Evolutionary conservation across 2,329 filamentous ascomycete genomes (phyloP), one percentile per base, ranked within the genome.

Genomic region (Aphanoascus verrucosus): DNA sequence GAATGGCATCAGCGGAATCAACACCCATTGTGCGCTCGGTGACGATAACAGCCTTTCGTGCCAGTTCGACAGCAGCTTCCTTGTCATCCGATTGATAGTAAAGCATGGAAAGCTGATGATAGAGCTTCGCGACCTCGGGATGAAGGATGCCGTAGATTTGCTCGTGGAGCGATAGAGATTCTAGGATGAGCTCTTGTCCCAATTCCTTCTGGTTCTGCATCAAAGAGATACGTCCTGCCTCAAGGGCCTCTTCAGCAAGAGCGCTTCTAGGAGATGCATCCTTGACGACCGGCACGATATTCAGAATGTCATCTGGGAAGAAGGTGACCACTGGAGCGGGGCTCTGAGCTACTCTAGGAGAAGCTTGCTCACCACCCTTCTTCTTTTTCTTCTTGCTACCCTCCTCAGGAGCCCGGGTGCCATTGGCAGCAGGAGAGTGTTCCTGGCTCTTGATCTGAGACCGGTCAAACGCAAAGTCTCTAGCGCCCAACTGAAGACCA

Each of bases 1-100:
- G 79, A 49, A 98, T 82, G 0, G 93, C 96, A 71, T 98, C 93
- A 12, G 88, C 83, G 46, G 90, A 90, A 71, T 98, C 93, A 52
- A 98, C 79, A 65, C 93, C 93, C 31, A 96, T 78, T 0, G 93
- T 98, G 52, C 93, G 82, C 76, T 98, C 93, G 1, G 90, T 86
- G 41, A 98, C 90, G 57, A 98, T 91, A 60, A 95, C 90, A 20
- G 93, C 90, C 75, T 98, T 98, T 66, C 89, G 87, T 15, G 93
- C 90, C 58, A 98, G 81, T 71, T 98, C 93, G 20, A 97, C 86
- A 20, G 93, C 93, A 8, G 88, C 88, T 37, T 90, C 87, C 77
- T 97, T 97, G 74, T 98, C 93, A 52, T 97, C 93, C n/a, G 95
- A 80, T 68, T 94, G 87, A 71, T 94, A 97, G 74, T 96, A 96